Evolutionary conservation across 148 eudicot species (phyloP).

Genomic region (Camellia japonica): DNA sequence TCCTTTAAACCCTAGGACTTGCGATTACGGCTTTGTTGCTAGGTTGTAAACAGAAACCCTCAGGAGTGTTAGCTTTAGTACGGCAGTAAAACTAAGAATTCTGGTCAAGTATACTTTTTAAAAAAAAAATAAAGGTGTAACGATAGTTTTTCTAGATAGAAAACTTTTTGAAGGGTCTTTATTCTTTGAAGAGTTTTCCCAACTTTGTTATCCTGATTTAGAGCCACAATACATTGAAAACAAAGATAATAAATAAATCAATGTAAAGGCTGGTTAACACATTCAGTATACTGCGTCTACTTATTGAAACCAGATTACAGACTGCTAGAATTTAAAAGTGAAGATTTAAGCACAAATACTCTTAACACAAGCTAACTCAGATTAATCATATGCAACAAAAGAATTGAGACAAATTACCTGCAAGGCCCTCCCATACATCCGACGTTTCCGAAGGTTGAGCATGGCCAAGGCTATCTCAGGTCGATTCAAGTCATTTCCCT

Average conservation of each 20-base stretch:
- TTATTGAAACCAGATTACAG: neutral
- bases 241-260: too few species aligned
- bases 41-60: neutral
- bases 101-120: too few species aligned
- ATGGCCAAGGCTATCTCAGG: constrained; percentile 25
- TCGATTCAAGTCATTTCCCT: constrained; percentile 41
- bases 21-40: neutral
- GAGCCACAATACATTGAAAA: too few species aligned
- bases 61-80: neutral
- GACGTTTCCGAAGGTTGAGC: constrained; percentile 45
- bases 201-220: too few species aligned
- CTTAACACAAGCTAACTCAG: neutral
- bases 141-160: too few species aligned
- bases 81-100: neutral
- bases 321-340: neutral
- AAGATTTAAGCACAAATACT: neutral
- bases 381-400: neutral
- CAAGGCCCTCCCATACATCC: constrained; percentile 59
- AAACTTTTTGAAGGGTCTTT: neutral
- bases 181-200: too few species aligned
- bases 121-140: too few species aligned
- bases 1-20: too few species aligned
- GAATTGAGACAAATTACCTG: constrained; percentile 47
- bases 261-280: too few species aligned
- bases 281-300: neutral